A percentile compares a stretch with the other conserved stretches of the same genome.
These are phyloP conservation scores for Claviceps maximensis DNA, from an alignment of 2,329 filamentous ascomycete species.

Conservation along the genomic window DNA sequence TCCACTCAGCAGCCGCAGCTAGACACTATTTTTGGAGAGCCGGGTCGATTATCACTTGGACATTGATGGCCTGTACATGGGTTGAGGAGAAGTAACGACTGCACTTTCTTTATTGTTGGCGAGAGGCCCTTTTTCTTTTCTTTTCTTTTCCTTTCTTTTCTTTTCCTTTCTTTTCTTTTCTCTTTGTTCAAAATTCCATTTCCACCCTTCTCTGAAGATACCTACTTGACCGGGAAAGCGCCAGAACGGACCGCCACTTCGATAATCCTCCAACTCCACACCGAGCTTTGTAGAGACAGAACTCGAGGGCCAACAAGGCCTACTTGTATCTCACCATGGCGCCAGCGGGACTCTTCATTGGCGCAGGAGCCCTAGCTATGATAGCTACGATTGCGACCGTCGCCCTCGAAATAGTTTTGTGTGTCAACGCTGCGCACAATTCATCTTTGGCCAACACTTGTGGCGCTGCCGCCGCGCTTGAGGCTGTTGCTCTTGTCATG, in stretches of 20 bases:
- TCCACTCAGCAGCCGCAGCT: neutral
- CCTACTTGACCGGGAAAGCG: neutral
- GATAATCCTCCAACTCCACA: no score
- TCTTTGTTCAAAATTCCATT: no score
- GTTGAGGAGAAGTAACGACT: neutral
- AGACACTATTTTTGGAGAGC: neutral
- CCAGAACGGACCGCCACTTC: neutral
- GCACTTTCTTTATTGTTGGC: neutral
- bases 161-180: neutral
- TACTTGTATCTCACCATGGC: slow-evolving; percentile 6
- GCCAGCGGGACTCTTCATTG: slow-evolving; percentile 4
- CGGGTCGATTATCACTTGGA: neutral
- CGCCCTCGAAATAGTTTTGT: slow-evolving; percentile 10
- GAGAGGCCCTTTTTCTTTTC: neutral
- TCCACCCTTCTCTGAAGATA: neutral
- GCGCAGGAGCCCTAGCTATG: slow-evolving; percentile 9
- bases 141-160: neutral
- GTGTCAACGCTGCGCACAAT: slow-evolving; percentile 3
- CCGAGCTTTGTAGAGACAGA: neutral
- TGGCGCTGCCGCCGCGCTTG: slow-evolving; percentile 15
- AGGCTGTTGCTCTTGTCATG: slow-evolving; percentile 15
- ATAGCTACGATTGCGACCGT: slow-evolving; percentile 9
- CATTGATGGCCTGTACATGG: neutral
- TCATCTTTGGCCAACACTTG: slow-evolving; percentile 8
- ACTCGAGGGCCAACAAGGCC: neutral